Percentiles rank a stretch among this genome's conserved stretches.
Evolutionary conservation across 2,329 filamentous ascomycete species (phyloP).

Genomic region (Fusarium verticillioides): DNA sequence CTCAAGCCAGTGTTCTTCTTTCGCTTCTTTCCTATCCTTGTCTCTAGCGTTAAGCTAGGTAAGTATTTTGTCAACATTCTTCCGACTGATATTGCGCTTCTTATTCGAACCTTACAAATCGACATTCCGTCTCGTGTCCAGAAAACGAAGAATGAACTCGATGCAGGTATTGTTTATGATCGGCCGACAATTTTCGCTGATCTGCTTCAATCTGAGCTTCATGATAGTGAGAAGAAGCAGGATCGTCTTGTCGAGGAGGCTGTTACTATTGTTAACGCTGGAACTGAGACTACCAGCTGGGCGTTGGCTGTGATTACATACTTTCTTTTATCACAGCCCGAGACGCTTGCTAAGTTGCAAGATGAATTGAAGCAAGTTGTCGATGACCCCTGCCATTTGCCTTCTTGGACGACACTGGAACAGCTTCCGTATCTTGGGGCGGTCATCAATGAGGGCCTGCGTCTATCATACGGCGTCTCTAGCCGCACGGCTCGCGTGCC

Average conservation of each 20-base stretch:
- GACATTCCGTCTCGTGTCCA: slow-evolving; percentile 7
- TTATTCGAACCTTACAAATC: slow-evolving; percentile 5
- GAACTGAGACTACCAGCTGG: slow-evolving; percentile 22
- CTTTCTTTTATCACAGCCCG: slow-evolving; percentile 9
- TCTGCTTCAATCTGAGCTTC: slow-evolving; percentile 4
- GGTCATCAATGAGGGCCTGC: neutral
- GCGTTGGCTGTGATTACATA: slow-evolving; percentile 21
- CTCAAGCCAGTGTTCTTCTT: slow-evolving; percentile 23
- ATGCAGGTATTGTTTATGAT: slow-evolving; percentile 9
- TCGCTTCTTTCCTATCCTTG: slow-evolving; percentile 9
- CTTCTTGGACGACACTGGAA: slow-evolving; percentile 16
- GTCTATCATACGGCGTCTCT: slow-evolving; percentile 12
- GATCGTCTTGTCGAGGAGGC: slow-evolving; percentile 8
- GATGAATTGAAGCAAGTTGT: neutral
- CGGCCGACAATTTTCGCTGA: slow-evolving; percentile 13
- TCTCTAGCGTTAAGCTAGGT: slow-evolving; percentile 3
- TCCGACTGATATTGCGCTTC: neutral
- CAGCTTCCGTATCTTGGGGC: slow-evolving; percentile 8
- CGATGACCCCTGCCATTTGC: slow-evolving; percentile 1
- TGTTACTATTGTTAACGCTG: slow-evolving; percentile 9
- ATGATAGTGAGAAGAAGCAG: neutral
- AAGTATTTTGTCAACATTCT: slow-evolving; percentile 1
- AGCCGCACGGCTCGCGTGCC: slow-evolving; percentile 15
- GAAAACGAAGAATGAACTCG: slow-evolving; percentile 4
- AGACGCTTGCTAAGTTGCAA: neutral